A percentile compares a stretch with the other conserved stretches of the same genome.
phyloP scores from a whole-genome alignment of 352 stramenopile genomes.

The Globisporangium middletonii region DNA sequence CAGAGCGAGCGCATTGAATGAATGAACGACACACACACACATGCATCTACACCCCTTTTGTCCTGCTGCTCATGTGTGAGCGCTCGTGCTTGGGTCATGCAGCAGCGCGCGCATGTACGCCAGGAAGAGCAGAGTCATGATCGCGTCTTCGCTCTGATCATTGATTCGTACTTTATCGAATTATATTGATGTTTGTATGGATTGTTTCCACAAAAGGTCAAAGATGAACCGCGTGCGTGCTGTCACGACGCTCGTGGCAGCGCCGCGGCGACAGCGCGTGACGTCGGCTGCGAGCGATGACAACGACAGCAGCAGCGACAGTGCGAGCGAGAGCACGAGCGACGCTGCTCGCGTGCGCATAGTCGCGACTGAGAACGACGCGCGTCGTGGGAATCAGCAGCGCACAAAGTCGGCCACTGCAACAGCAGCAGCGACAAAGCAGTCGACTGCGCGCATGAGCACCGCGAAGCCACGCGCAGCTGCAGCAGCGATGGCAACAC shows the following conservation, averaged over 20 bases:
- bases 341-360: conserved; percentile 4
- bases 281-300: not conserved
- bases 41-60: not conserved
- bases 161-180: not conserved
- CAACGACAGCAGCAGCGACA: not conserved
- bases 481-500: not conserved
- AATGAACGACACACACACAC: not conserved
- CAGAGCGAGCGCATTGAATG: not conserved
- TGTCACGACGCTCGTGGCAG: not conserved
- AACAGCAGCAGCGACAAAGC: conserved; percentile 1
- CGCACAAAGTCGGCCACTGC: not conserved
- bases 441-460: not conserved
- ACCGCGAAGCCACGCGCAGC: not conserved
- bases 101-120: too few relatives aligned
- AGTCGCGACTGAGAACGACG: conserved; percentile 8
- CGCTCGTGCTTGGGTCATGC: too few relatives aligned
- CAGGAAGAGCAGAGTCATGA: too few relatives aligned
- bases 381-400: conserved; percentile 2
- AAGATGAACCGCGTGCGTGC: not conserved
- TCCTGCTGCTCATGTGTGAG: too few relatives aligned
- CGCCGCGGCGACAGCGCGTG: not conserved
- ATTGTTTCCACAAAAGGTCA: not conserved
- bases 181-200: not conserved
- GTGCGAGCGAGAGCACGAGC: conserved; percentile 7
- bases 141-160: too few relatives aligned